A percentile compares a stretch with the other conserved stretches of the same genome.
Conservation (phyloP, 805 yeast genomes). For the Suhomyces tanzawaensis region DNA sequence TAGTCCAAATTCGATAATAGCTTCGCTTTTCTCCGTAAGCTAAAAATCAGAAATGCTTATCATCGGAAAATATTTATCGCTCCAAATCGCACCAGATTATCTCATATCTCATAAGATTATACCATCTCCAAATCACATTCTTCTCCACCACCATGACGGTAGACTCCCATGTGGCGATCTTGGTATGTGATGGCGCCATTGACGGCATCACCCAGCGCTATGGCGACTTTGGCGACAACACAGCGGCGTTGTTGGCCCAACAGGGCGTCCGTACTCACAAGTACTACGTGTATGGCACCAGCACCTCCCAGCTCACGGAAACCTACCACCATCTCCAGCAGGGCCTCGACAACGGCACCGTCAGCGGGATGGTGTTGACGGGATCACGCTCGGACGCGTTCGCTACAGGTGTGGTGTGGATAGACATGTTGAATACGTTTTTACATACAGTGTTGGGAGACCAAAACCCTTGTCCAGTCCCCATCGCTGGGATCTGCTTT, state of each 20-base stretch:
- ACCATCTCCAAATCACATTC: too few relatives aligned
- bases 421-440: conserved; percentile 37
- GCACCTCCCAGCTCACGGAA: conserved; percentile 10
- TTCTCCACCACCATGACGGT: conserved; percentile 11
- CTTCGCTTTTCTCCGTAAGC: too few relatives aligned
- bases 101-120: too few relatives aligned
- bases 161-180: conserved; percentile 34
- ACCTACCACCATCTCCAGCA: conserved; percentile 18
- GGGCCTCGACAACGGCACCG: conserved; percentile 22
- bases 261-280: not conserved
- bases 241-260: not conserved
- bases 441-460: conserved; percentile 18
- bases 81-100: too few relatives aligned
- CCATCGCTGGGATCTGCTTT: conserved; percentile 73
- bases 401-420: conserved; percentile 40
- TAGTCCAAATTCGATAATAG: too few relatives aligned
- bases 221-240: conserved; percentile 56
- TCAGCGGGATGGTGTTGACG: conserved; percentile 47
- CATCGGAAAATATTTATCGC: too few relatives aligned
- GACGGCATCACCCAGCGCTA: conserved; percentile 24
- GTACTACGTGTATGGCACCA: conserved; percentile 6
- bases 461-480: conserved; percentile 28
- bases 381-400: conserved; percentile 53
- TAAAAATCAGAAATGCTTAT: too few relatives aligned
- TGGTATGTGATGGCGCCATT: conserved; percentile 40